Evolutionary conservation across 2,329 filamentous ascomycete genomes (phyloP).

Genomic region (Fusarium secorum): DNA sequence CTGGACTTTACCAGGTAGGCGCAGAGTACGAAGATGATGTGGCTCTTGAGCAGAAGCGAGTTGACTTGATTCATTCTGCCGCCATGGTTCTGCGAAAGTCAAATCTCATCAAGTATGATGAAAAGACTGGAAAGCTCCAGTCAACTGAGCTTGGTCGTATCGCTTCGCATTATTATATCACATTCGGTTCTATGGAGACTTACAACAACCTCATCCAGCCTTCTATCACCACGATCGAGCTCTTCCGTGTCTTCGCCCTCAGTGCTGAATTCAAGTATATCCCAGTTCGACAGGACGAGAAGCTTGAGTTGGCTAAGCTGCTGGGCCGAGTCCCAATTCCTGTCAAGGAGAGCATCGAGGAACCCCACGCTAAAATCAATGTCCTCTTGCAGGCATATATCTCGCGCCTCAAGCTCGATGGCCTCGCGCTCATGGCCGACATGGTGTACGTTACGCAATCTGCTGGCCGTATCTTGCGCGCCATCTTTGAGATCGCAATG

Average conservation of each 20-base stretch:
- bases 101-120: constrained; percentile 92
- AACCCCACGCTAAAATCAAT: constrained; percentile 97
- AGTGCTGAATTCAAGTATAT: constrained; percentile 99
- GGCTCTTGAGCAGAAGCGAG: constrained; percentile 91
- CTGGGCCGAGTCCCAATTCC: constrained; percentile 90
- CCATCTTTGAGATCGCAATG: constrained; percentile 95
- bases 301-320: constrained; percentile 92
- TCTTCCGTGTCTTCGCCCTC: constrained; percentile 94
- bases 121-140: constrained; percentile 87
- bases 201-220: constrained; percentile 97
- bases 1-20: constrained; percentile 93
- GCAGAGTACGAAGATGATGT: constrained; percentile 94
- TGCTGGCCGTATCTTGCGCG: constrained; percentile 91
- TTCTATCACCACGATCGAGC: constrained; percentile 89
- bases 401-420: constrained; percentile 91
- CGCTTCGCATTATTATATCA: constrained; percentile 98
- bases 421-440: constrained; percentile 95
- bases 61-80: constrained; percentile 96
- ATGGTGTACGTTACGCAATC: constrained; percentile 99
- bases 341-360: constrained; percentile 96
- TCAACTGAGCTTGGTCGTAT: constrained; percentile 94
- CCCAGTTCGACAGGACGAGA: constrained; percentile 95
- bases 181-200: constrained; percentile 92
- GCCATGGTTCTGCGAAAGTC: constrained; percentile 87
- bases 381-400: constrained; percentile 97